Evolutionary conservation across 1,284 basidiomycete genomes (phyloP).

Genomic region (Golubevia pallescens): DNA sequence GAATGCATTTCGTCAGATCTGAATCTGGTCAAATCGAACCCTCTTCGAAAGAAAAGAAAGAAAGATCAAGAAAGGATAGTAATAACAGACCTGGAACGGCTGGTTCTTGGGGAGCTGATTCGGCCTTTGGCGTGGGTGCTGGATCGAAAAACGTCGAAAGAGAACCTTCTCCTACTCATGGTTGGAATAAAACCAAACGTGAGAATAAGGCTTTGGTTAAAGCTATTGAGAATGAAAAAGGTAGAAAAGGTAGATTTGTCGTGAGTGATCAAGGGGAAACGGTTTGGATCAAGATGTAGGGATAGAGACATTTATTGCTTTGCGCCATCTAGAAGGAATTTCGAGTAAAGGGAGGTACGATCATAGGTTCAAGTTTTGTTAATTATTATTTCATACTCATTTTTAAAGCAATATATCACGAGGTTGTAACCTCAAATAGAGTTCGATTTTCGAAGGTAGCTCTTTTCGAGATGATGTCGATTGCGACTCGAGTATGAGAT

Average conservation of each 20-base stretch:
- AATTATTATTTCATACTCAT: too few species aligned
- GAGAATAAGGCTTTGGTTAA: not conserved
- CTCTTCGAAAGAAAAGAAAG: not conserved
- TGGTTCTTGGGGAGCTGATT: not conserved
- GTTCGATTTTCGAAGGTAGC: too few species aligned
- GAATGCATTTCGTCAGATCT: conserved; percentile 12
- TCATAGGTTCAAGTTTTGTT: too few species aligned
- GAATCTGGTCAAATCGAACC: conserved; percentile 6
- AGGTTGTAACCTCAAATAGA: too few species aligned
- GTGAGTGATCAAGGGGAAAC: conserved; percentile 46
- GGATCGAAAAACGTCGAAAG: not conserved
- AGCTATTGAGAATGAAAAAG: not conserved
- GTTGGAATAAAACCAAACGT: not conserved
- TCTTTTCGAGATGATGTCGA: too few species aligned
- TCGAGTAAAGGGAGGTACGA: too few species aligned
- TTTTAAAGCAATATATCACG: too few species aligned
- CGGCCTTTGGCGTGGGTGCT: not conserved
- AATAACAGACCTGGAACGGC: not conserved
- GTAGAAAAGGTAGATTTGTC: conserved; percentile 24
- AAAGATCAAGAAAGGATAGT: not conserved
- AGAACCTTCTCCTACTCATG: not conserved
- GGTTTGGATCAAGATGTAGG: conserved; percentile 17
- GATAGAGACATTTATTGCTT: too few species aligned
- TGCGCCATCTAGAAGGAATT: too few species aligned
- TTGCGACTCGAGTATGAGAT: too few species aligned